A percentile compares a stretch with the other conserved stretches of the same genome.
Evolutionary conservation across 352 stramenopile genomes (phyloP).

Genomic region (Globisporangium emineosum): DNA sequence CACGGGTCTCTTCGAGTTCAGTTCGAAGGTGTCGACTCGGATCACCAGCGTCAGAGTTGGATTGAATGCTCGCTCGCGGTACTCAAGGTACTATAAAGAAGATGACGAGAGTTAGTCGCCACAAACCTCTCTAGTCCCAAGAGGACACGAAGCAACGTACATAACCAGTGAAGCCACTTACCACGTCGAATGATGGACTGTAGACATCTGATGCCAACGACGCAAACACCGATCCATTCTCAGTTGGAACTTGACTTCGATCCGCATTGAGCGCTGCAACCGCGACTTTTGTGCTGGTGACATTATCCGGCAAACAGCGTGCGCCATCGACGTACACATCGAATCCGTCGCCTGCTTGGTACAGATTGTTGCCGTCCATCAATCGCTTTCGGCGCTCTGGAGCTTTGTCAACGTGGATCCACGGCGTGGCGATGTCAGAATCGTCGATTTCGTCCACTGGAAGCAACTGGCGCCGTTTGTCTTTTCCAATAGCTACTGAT

Average conservation of each 20-base stretch:
- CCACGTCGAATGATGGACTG: constrained; percentile 47
- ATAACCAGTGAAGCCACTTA: constrained; percentile 23
- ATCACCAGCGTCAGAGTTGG: constrained; percentile 82
- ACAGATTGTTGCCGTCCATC: constrained; percentile 25
- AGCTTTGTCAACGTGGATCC: constrained; percentile 41
- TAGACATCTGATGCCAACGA: constrained; percentile 25
- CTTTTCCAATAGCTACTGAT: constrained; percentile 18
- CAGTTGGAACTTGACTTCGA: constrained; percentile 29
- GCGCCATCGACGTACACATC: constrained; percentile 78
- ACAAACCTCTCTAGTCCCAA: background rate
- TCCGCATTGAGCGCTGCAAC: constrained; percentile 57
- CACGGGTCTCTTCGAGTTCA: constrained; percentile 36
- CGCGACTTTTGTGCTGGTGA: constrained; percentile 69
- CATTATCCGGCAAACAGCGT: constrained; percentile 69
- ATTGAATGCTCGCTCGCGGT: constrained; percentile 69
- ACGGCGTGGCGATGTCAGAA: constrained; percentile 12
- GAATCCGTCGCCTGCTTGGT: constrained; percentile 68
- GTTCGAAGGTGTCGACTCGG: constrained; percentile 80
- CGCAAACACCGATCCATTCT: constrained; percentile 32
- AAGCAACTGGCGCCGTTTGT: constrained; percentile 20
- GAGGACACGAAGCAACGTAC: background rate
- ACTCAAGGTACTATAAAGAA: constrained; percentile 59
- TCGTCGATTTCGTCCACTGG: constrained; percentile 24
- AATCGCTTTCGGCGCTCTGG: constrained; percentile 24
- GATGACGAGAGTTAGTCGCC: background rate